Percentiles rank a stretch among this genome's conserved stretches.
These are phyloP conservation scores for Phytopythium ostracodes DNA, from an alignment of 352 stramenopile genomes.

Conservation along the genomic window DNA sequence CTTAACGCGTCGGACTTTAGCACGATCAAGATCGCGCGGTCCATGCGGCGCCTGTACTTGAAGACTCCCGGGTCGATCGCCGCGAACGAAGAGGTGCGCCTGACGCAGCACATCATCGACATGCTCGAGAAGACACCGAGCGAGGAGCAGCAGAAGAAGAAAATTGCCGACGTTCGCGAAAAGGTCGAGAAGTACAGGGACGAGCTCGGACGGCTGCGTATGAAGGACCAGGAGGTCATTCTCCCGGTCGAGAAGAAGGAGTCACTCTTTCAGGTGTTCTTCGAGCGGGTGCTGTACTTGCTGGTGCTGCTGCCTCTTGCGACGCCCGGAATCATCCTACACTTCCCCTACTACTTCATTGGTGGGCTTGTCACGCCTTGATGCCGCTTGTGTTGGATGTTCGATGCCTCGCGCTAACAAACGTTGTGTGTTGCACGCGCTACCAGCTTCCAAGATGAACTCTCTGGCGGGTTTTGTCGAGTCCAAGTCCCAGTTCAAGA, in stretches of 20 bases:
- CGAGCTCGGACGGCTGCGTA: conserved; percentile 41
- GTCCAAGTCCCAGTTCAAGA: conserved; percentile 82
- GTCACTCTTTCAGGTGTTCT: conserved; percentile 55
- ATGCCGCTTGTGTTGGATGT: conserved; percentile 1
- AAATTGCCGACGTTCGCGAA: conserved; percentile 27
- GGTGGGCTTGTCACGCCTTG: conserved; percentile 24
- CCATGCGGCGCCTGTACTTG: conserved; percentile 67
- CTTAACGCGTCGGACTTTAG: conserved; percentile 66
- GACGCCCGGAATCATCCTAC: conserved; percentile 59
- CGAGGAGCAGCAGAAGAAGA: conserved; percentile 29
- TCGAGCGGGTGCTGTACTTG: conserved; percentile 64
- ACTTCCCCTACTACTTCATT: conserved; percentile 79
- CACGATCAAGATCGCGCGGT: conserved; percentile 50
- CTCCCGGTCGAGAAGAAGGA: conserved; percentile 39
- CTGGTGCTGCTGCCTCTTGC: conserved; percentile 66
- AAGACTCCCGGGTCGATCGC: conserved; percentile 60
- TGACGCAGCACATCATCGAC: conserved; percentile 77
- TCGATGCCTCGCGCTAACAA: neutral
- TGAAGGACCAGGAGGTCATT: conserved; percentile 73
- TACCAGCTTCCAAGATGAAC: conserved; percentile 63
- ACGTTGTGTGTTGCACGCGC: neutral
- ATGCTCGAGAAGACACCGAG: conserved; percentile 51
- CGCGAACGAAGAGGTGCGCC: conserved; percentile 63
- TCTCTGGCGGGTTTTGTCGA: conserved; percentile 59
- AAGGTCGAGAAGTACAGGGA: conserved; percentile 67